phyloP scores from a whole-genome alignment of 208 protist species.

The Leishmania aethiopica region DNA sequence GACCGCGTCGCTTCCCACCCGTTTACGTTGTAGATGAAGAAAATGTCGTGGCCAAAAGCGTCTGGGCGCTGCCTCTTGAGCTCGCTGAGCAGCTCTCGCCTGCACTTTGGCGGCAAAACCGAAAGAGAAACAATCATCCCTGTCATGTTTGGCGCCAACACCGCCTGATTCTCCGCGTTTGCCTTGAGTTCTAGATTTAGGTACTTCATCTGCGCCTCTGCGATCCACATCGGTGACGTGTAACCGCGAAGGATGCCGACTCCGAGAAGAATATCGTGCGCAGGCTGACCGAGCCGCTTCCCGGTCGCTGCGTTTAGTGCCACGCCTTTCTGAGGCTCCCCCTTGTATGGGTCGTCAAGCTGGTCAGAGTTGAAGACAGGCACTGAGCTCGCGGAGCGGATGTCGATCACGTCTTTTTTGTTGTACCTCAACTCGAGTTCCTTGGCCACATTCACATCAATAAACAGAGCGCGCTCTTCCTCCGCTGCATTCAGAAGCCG shows the following conservation, averaged over 20 bases:
- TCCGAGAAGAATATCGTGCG: conserved; percentile 86
- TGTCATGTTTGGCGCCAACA: conserved; percentile 77
- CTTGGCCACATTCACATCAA: conserved; percentile 62
- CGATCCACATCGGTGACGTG: conserved; percentile 88
- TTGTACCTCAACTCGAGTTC: conserved; percentile 61
- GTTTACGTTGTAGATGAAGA: conserved; percentile 86
- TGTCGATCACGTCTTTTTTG: conserved; percentile 68
- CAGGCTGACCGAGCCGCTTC: conserved; percentile 85
- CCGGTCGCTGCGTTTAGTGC: conserved; percentile 84
- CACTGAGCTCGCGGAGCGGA: conserved; percentile 75
- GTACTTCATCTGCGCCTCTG: conserved; percentile 81
- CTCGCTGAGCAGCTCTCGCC: conserved; percentile 53
- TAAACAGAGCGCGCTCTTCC: conserved; percentile 78
- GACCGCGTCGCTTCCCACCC: conserved; percentile 87
- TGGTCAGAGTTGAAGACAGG: conserved; percentile 85
- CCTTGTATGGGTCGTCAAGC: conserved; percentile 89
- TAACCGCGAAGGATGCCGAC: conserved; percentile 88
- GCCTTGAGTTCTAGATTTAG: conserved; percentile 73
- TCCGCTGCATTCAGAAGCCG: conserved; percentile 71
- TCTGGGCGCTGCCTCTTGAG: conserved; percentile 55
- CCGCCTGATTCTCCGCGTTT: conserved; percentile 39
- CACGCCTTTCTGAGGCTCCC: conserved; percentile 76
- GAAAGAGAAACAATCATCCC: conserved; percentile 83
- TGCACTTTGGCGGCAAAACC: conserved; percentile 40
- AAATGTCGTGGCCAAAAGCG: conserved; percentile 75